Conservation (phyloP, 257 asterid species). For the Jacaranda mimosifolia region DNA sequence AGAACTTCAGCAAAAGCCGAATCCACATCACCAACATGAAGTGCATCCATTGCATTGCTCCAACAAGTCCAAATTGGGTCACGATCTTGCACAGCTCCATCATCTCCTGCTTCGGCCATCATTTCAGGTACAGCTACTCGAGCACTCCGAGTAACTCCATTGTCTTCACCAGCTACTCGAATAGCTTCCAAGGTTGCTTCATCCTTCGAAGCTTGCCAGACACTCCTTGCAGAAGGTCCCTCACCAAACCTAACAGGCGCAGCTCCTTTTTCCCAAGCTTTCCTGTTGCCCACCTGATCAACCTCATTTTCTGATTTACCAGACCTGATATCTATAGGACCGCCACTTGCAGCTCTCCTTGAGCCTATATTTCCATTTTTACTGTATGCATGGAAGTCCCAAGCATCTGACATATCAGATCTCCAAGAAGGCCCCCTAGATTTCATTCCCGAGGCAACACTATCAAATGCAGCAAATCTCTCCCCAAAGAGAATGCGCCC, state of each 20-base stretch:
- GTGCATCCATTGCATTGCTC: constrained; percentile 97
- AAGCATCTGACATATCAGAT: constrained; percentile 67
- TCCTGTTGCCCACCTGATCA: constrained; percentile 70
- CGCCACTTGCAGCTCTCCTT: constrained; percentile 63
- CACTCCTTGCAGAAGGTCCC: constrained; percentile 99
- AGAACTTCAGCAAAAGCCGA: constrained; percentile 90
- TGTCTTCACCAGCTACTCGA: constrained; percentile 95
- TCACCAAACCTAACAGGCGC: constrained; percentile 90
- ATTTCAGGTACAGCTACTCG: constrained; percentile 88
- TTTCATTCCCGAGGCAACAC: constrained; percentile 62
- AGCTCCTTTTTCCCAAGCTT: constrained; percentile 55
- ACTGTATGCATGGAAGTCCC: constrained; percentile 76
- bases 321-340: constrained; percentile 39
- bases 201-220: constrained; percentile 99
- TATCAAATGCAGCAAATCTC: constrained; percentile 69
- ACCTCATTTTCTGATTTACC: constrained; percentile 68
- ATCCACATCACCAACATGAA: constrained; percentile 82
- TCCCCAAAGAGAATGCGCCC: constrained; percentile 73
- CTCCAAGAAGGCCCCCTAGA: constrained; percentile 79
- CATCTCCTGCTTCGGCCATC: constrained; percentile 86
- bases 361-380: constrained; percentile 74
- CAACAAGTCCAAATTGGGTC: constrained; percentile 89
- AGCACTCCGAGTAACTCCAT: constrained; percentile 71
- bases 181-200: constrained; percentile 99
- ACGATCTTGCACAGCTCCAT: constrained; percentile 69